These are phyloP conservation scores for Phalaenopsis hybrid DNA, from an alignment of 116 monocot species.

Conservation along the genomic window DNA sequence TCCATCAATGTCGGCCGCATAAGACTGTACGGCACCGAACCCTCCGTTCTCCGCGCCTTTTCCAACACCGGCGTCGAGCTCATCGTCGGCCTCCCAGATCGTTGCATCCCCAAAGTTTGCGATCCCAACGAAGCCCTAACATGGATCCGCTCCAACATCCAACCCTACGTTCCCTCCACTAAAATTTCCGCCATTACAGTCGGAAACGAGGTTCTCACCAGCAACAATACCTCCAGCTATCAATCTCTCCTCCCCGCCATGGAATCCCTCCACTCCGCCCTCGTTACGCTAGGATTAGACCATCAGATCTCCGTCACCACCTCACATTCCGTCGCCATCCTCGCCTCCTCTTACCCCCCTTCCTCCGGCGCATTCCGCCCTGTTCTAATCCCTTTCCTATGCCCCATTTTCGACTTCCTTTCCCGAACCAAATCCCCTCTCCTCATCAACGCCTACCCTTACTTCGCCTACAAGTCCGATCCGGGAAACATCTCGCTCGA, in stretches of 20 bases:
- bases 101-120: slow-evolving; percentile 1
- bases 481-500: slow-evolving; percentile 12
- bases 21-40: slow-evolving; percentile 11
- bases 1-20: slow-evolving; percentile 10
- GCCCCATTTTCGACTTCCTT: slow-evolving; percentile 12
- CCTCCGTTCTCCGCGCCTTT: slow-evolving; percentile 3
- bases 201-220: slow-evolving; percentile 14
- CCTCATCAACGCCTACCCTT: slow-evolving; percentile 23
- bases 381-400: slow-evolving; percentile 3
- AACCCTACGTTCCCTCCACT: slow-evolving; percentile 8
- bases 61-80: slow-evolving; percentile 12
- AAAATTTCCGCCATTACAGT: slow-evolving; percentile 6
- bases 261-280: slow-evolving; percentile 12
- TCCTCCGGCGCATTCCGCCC: slow-evolving; percentile 5
- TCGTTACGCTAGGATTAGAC: slow-evolving; percentile 6
- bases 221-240: slow-evolving; percentile 1
- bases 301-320: slow-evolving; percentile 7
- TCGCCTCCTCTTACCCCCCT: slow-evolving; percentile 13
- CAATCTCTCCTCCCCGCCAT: slow-evolving; percentile 16
- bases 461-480: slow-evolving; percentile 29
- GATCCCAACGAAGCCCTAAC: neutral
- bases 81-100: slow-evolving; percentile 10
- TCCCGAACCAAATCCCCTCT: slow-evolving; percentile 3
- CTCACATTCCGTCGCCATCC: slow-evolving; percentile 9
- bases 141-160: slow-evolving; percentile 10